Evolutionary conservation across 805 yeast genomes (phyloP), one percentile per base, ranked within the genome.

Genomic region (Starmerella floricola): DNA sequence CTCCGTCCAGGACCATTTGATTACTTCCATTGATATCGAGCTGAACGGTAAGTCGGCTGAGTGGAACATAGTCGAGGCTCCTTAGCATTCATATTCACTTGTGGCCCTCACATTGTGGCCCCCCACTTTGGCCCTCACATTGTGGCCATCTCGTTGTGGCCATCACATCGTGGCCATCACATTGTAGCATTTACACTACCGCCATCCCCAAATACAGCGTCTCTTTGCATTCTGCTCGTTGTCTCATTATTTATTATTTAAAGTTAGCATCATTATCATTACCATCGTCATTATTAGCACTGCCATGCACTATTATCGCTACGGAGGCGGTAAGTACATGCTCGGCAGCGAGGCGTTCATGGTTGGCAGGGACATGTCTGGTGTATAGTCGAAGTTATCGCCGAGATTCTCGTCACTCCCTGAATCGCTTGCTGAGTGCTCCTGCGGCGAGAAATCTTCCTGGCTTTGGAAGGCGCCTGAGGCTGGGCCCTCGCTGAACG

Each of bases 51-150:
- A 51, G 24, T 48, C 57, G 2, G 61, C 57, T 10, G 63, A 61
- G 39, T 61, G 65, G 65, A 56, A 55, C 40, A 42, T 58, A 12
- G 49, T 59, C 13, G 56, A 53, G 19, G 45, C 46, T 71, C 48
- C 49, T 1, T 18, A 17, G 21, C n/a, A n/a, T n/a, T n/a, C n/a
- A n/a, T n/a, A n/a, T n/a, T n/a, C n/a, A n/a, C n/a, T n/a, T n/a
- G n/a, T n/a, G n/a, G n/a, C n/a, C n/a, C n/a, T n/a, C n/a, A n/a
- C n/a, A n/a, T n/a, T n/a, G n/a, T n/a, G n/a, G n/a, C n/a, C n/a
- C n/a, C n/a, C n/a, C n/a, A n/a, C n/a, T n/a, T n/a, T n/a, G n/a
- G n/a, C n/a, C n/a, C n/a, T n/a, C n/a, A n/a, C n/a, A n/a, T n/a
- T n/a, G n/a, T n/a, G n/a, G n/a, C n/a, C n/a, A n/a, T n/a, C n/a